A percentile compares a stretch with the other conserved stretches of the same genome.
Evolutionary conservation across 495 filamentous ascomycete species (phyloP).

Genomic region (Emericellopsis terricola): DNA sequence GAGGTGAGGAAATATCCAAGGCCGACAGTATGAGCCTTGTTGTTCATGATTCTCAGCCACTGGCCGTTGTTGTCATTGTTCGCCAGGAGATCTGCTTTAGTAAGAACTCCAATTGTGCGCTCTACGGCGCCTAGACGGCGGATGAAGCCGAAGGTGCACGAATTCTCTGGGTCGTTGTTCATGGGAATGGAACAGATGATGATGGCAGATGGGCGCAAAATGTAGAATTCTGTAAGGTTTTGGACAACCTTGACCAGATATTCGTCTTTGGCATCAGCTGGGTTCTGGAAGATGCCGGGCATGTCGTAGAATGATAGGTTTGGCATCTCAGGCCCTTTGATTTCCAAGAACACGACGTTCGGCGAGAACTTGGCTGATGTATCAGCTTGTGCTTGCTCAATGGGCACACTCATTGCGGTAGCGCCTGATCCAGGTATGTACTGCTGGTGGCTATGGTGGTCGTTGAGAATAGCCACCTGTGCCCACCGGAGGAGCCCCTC

Average conservation of each 20-base stretch:
- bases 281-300: conserved; percentile 57
- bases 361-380: conserved; percentile 51
- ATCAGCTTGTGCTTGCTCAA: conserved; percentile 13
- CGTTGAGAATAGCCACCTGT: conserved; percentile 56
- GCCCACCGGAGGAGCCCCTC: conserved; percentile 45
- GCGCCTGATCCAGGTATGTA: conserved; percentile 31
- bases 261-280: conserved; percentile 37
- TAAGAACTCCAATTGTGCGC: conserved; percentile 59
- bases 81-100: conserved; percentile 57
- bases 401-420: conserved; percentile 7
- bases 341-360: conserved; percentile 57
- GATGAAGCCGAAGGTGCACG: conserved; percentile 46
- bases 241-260: conserved; percentile 50
- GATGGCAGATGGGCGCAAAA: conserved; percentile 43
- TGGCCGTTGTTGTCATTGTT: conserved; percentile 23
- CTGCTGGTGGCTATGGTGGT: conserved; percentile 18
- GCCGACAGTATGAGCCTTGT: conserved; percentile 34
- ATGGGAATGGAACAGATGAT: conserved; percentile 60
- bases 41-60: conserved; percentile 41
- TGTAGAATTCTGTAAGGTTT: conserved; percentile 49
- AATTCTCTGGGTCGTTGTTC: conserved; percentile 54
- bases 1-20: conserved; percentile 48
- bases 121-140: conserved; percentile 33
- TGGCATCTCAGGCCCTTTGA: conserved; percentile 47
- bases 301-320: conserved; percentile 67